Evolutionary conservation across 1,139 yeast genomes (phyloP).

Genomic region (Blastobotrys persicus): DNA sequence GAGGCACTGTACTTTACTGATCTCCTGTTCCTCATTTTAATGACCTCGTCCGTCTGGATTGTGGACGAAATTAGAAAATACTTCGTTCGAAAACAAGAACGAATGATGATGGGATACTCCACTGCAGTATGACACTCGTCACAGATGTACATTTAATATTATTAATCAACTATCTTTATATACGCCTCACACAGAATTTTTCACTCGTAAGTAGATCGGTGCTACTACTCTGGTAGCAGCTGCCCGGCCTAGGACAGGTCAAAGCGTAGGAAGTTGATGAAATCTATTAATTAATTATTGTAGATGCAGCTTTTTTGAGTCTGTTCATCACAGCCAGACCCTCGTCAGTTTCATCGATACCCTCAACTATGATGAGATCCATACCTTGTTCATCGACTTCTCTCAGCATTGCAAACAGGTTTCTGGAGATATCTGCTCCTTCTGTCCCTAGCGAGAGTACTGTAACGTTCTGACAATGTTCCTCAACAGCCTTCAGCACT

Average conservation of each 20-base stretch:
- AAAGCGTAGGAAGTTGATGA: too few relatives aligned
- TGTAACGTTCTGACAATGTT: constrained; percentile 26
- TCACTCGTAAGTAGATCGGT: too few relatives aligned
- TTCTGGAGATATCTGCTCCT: constrained; percentile 67
- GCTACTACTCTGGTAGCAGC: too few relatives aligned
- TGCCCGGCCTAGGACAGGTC: too few relatives aligned
- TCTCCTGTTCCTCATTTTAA: constrained; percentile 53
- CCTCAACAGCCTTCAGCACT: neutral
- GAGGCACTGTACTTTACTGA: constrained; percentile 77
- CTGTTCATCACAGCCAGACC: constrained; percentile 96
- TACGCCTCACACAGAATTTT: too few relatives aligned
- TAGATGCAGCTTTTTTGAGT: constrained; percentile 77
- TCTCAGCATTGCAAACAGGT: constrained; percentile 68
- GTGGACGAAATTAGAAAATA: constrained; percentile 81
- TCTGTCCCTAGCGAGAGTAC: constrained; percentile 54
- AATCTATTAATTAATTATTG: constrained; percentile 22
- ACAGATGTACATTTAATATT: neutral
- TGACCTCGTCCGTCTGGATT: constrained; percentile 79
- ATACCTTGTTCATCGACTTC: constrained; percentile 60
- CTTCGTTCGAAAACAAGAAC: constrained; percentile 26
- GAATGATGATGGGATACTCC: constrained; percentile 25
- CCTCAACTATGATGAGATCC: constrained; percentile 70
- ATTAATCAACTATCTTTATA: neutral
- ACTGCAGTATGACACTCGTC: constrained; percentile 11
- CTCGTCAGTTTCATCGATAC: constrained; percentile 64